Conservation (phyloP, 2,329 filamentous ascomycete species). For the Paraphaeosphaeria sporulosa region DNA sequence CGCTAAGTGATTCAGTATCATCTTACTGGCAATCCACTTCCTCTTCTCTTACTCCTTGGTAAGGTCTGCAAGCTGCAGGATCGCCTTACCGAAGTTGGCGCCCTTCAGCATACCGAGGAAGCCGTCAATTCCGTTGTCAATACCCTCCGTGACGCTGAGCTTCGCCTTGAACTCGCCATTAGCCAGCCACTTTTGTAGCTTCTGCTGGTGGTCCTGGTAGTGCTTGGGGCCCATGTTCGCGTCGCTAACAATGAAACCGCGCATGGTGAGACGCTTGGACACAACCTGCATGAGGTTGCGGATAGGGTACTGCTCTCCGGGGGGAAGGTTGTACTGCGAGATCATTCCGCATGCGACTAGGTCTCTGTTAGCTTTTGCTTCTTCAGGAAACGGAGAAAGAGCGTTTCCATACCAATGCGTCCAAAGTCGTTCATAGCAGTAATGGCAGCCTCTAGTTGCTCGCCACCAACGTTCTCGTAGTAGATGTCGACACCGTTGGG, state of each 20-base stretch:
- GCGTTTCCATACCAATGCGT: slow-evolving; percentile 65
- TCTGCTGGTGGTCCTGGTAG: slow-evolving; percentile 74
- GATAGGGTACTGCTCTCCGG: slow-evolving; percentile 68
- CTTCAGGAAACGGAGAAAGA: background rate
- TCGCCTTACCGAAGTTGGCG: slow-evolving; percentile 86
- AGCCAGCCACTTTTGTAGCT: slow-evolving; percentile 76
- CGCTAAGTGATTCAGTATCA: background rate
- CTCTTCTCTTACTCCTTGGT: slow-evolving; percentile 33
- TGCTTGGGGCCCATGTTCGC: slow-evolving; percentile 72
- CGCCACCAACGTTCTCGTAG: slow-evolving; percentile 81
- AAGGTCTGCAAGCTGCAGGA: slow-evolving; percentile 68
- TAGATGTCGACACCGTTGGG: slow-evolving; percentile 84
- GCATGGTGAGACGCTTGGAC: slow-evolving; percentile 72
- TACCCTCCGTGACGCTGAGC: slow-evolving; percentile 73
- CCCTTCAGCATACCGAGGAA: slow-evolving; percentile 78
- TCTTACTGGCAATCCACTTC: background rate
- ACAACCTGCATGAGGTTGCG: slow-evolving; percentile 71
- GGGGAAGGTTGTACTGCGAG: slow-evolving; percentile 74
- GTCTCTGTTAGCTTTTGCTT: slow-evolving; percentile 4
- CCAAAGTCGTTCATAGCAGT: slow-evolving; percentile 70
- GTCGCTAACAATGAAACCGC: slow-evolving; percentile 78
- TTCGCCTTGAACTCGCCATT: slow-evolving; percentile 78
- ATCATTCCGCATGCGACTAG: slow-evolving; percentile 69
- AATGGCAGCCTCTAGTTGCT: slow-evolving; percentile 74
- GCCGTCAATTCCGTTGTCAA: slow-evolving; percentile 78